A percentile compares a stretch with the other conserved stretches of the same genome.
These are phyloP conservation scores for Erysimum pusillum DNA, from an alignment of 441 rosid species.

Conservation along the genomic window DNA sequence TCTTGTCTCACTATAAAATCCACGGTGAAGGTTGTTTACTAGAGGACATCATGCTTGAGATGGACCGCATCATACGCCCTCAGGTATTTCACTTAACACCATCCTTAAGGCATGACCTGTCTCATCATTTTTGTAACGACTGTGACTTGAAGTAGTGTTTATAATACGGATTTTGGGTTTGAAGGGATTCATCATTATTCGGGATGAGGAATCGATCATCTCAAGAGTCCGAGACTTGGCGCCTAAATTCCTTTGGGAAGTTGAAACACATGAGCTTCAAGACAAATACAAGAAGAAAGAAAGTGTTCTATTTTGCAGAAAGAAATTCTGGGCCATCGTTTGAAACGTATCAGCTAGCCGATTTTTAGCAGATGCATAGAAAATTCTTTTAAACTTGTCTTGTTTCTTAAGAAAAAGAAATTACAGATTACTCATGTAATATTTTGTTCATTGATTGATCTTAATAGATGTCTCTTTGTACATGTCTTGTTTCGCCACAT, in stretches of 20 bases:
- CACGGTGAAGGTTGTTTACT: constrained; percentile 66
- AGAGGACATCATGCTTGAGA: constrained; percentile 93
- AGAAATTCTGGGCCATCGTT: constrained; percentile 83
- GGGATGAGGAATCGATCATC: constrained; percentile 69
- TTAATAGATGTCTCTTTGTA: constrained; percentile 18
- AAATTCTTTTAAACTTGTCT: not conserved
- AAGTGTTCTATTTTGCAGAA: constrained; percentile 74
- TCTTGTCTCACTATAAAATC: constrained; percentile 66
- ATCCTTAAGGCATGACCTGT: too few relatives aligned
- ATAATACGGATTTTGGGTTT: not conserved
- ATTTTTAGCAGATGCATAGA: constrained; percentile 9
- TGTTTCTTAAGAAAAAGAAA: constrained; percentile 4
- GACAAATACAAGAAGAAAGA: constrained; percentile 71
- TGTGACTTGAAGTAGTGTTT: not conserved
- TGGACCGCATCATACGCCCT: constrained; percentile 90
- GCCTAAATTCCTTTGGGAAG: constrained; percentile 85
- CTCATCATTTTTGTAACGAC: not conserved
- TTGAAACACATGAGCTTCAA: constrained; percentile 59
- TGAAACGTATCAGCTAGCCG: constrained; percentile 24
- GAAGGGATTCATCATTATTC: constrained; percentile 83
- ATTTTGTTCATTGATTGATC: constrained; percentile 23
- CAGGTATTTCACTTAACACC: constrained; percentile 68
- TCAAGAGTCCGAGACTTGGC: constrained; percentile 69
- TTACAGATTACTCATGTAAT: constrained; percentile 29
- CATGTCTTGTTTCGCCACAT: constrained; percentile 25